Evolutionary conservation across 177 flowering plant genomes (phyloP), one percentile per base, ranked within the genome.

Genomic region (Telopea speciosissima): DNA sequence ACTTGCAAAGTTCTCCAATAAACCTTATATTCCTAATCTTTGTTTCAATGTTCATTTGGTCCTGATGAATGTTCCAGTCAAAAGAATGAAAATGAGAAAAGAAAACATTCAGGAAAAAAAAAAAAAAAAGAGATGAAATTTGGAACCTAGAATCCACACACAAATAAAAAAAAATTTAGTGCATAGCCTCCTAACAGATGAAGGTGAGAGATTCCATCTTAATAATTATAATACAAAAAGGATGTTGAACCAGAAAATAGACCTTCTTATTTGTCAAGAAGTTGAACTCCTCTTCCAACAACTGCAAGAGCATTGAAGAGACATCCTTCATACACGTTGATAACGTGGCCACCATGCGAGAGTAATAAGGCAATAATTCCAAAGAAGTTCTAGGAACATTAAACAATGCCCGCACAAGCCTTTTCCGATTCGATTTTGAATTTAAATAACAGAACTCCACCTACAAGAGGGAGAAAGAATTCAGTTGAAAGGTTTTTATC

Each of bases 261-360:
- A 91, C 99, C 97, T 92, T 95, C 79, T 93, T 95, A 80, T 90
- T 92, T 23, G 85, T 87, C 75, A 95, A 81, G 75, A 87, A 86
- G 77, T 87, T 91, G 78, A 95, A 95, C 80, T 93, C 99, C 70
- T 92, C 97, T 78, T 95, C 99, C 85, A 95, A 79, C 85, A 84
- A 78, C 74, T 88, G 94, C 70, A 95, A 66, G 62, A 95, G 91
- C 85, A 86, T 84, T 33, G 87, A 74, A 44, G 97, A 83, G 24
- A 93, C 83, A 85, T 95, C 99, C 88, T 92, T 95, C 96, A 95
- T 89, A 71, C 99, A 95, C 17, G 93, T 92, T 62, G 99, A 91
- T 24, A 95, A 81, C 72, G 97, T 95, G 65, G 97, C 97, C 69
- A 95, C 97, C 97, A 95, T 85, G 63, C 99, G 96, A 28, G 99